phyloP scores from a whole-genome alignment of 2,329 filamentous ascomycete species.

The Bipolaris cookei region DNA sequence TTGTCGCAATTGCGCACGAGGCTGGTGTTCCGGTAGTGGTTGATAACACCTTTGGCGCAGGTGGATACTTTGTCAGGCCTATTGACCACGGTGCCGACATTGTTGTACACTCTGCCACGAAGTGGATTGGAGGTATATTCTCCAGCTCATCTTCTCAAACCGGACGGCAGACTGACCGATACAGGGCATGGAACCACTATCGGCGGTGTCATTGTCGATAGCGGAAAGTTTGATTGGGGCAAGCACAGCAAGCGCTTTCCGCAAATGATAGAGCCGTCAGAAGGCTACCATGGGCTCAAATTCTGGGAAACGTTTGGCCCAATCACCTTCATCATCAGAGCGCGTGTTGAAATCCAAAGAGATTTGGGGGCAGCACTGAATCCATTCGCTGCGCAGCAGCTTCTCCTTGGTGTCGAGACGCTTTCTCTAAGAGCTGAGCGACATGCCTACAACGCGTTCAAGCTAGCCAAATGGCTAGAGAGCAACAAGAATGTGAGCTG shows the following conservation, averaged over 20 bases:
- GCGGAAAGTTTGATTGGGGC: constrained; percentile 93
- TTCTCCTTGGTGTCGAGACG: constrained; percentile 88
- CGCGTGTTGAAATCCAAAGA: constrained; percentile 87
- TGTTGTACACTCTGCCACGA: constrained; percentile 91
- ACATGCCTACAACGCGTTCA: constrained; percentile 82
- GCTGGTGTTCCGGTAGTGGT: constrained; percentile 64
- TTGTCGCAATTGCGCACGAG: constrained; percentile 78
- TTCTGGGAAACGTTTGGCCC: constrained; percentile 93
- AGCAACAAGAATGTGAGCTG: constrained; percentile 83
- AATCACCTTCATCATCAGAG: constrained; percentile 81
- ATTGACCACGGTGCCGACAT: constrained; percentile 93
- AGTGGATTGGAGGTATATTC: constrained; percentile 82
- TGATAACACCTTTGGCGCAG: constrained; percentile 95
- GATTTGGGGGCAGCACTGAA: constrained; percentile 84
- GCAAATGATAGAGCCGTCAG: constrained; percentile 86
- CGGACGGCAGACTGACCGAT: background rate
- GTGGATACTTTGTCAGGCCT: constrained; percentile 84
- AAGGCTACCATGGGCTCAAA: constrained; percentile 90
- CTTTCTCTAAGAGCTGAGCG: constrained; percentile 84
- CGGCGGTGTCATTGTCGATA: constrained; percentile 83
- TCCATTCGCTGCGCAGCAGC: constrained; percentile 91
- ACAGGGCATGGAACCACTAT: constrained; percentile 82
- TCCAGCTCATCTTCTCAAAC: background rate
- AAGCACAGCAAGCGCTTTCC: constrained; percentile 84
- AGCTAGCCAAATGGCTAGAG: constrained; percentile 82